Base-by-base conservation (phyloP, 805 yeast genomes). In the Candida chauliodis region DNA sequence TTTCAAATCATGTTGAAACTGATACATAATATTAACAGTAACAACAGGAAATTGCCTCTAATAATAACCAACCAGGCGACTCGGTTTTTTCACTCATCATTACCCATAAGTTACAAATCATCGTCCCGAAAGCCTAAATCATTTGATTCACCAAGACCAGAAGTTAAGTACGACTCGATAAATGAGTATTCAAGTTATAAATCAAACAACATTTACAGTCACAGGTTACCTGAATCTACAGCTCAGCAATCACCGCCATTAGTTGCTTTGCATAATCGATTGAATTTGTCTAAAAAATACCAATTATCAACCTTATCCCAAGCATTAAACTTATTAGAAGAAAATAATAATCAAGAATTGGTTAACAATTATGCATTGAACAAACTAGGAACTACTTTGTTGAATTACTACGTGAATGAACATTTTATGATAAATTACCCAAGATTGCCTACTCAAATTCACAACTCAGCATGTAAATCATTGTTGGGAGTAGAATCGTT, bases 321-420 rank as follows among this genome's bases (percentile, higher is more conserved):
- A 53, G 77, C 93, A 30, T 71, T 93, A 47, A 84, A 90, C 37
- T 78, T 89, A 41, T 47, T 64, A 37, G 58, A 48, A 44, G 59
- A 63, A 10, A 58, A 60, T 40, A 19, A 35, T 26, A 16, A 16
- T 3, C 30, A 24, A 34, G 75, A 75, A 10, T 69, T 71, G 43
- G 83, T 80, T 13, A 84, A 85, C 60, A 91, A 93, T 59, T 71
- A 71, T 41, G 93, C 95, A 4, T 72, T 91, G 54, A 76, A 84
- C 41, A 75, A 78, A n/a, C 80, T 91, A 54, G 99, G 99, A 36
- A 78, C 81, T 52, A 79, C 81, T 43, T 64, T 93, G 34, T 65
- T 93, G 43, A 76, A 81, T 9, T 87, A 80, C 59, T 83, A 86
- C 52, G 83, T 80, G 3, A 73, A 84, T 15, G 95, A 88, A 58